Evolutionary conservation across 163 green algal genomes (phyloP).

Genomic region (Chloromonas sp.): DNA sequence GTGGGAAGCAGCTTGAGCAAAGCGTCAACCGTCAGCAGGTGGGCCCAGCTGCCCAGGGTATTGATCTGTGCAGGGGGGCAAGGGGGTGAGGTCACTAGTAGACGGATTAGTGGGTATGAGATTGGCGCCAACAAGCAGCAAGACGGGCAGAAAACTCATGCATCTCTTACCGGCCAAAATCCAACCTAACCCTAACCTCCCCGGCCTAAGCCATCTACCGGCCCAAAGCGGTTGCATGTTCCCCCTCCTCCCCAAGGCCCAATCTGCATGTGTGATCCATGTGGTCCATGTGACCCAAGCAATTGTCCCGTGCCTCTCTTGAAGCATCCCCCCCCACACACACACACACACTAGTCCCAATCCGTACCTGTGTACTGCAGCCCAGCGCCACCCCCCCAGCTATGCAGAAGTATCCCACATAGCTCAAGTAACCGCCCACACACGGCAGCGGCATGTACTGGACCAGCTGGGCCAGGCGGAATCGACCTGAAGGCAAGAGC

Average conservation of each 20-base stretch:
- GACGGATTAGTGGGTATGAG: no score
- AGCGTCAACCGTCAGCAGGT: conserved; percentile 35
- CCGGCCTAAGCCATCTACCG: no score
- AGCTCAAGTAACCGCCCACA: conserved; percentile 78
- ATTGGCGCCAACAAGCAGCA: neutral
- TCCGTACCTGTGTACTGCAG: neutral
- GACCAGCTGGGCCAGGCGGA: conserved; percentile 56
- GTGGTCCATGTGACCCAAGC: no score
- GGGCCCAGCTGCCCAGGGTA: conserved; percentile 37
- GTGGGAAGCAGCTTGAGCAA: conserved; percentile 59
- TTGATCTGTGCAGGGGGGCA: conserved; percentile 23
- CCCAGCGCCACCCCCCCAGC: conserved; percentile 51
- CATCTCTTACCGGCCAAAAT: neutral
- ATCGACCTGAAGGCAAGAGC: conserved; percentile 11
- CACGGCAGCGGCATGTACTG: conserved; percentile 80
- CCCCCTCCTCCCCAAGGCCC: no score
- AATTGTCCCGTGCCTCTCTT: no score
- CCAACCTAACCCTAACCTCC: no score
- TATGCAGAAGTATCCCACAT: conserved; percentile 67
- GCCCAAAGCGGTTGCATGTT: no score
- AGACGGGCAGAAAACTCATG: neutral
- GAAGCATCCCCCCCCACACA: neutral
- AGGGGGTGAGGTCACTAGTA: neutral
- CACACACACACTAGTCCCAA: neutral
- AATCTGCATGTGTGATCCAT: no score